Evolutionary conservation across 1,284 basidiomycete genomes (phyloP), one percentile per base, ranked within the genome.

Genomic region (Meira nashicola): DNA sequence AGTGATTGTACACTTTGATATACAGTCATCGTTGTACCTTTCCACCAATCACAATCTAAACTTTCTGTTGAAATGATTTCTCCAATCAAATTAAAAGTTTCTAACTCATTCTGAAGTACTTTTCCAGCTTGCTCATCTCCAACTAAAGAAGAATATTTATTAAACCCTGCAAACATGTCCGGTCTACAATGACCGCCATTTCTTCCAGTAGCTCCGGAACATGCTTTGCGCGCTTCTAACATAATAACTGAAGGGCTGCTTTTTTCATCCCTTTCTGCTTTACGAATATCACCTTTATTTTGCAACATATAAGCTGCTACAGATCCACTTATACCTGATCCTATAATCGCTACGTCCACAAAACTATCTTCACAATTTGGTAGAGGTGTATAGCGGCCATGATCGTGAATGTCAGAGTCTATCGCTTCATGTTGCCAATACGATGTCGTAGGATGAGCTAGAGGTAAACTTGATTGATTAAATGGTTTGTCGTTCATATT

Each of bases 321-420:
- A 64, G 76, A 71, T 54, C 74, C 74, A 19, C 70, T 73, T 63
- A 76, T 68, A 60, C 74, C 74, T 41, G 73, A 70, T 41, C 74
- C 74, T 49, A 76, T 59, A 58, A 76, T 68, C 63, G 72, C 44
- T 14, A 76, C 65, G 54, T 70, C 68, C 11, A 38, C 46, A 4
- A 38, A 2, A 19, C 10, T 14, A 7, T 58, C 17, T 19, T 28
- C 4, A n/a, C n/a, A n/a, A 15, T n/a, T n/a, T 23, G 49, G 23
- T 11, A 57, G 37, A 2, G 12, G 21, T 2, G n/a, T 25, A 4
- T 9, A 15, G 12, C 39, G 53, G 11, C 8, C 9, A 33, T 46
- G 43, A 39, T 58, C 46, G 47, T 58, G 56, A 23, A 39, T 39
- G 38, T 9, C 11, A 11, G 52, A 55, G 15, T 58, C 9, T 25